These are phyloP conservation scores for Botrytis fabae DNA, from an alignment of 2,329 filamentous ascomycete genomes.

Conservation along the genomic window DNA sequence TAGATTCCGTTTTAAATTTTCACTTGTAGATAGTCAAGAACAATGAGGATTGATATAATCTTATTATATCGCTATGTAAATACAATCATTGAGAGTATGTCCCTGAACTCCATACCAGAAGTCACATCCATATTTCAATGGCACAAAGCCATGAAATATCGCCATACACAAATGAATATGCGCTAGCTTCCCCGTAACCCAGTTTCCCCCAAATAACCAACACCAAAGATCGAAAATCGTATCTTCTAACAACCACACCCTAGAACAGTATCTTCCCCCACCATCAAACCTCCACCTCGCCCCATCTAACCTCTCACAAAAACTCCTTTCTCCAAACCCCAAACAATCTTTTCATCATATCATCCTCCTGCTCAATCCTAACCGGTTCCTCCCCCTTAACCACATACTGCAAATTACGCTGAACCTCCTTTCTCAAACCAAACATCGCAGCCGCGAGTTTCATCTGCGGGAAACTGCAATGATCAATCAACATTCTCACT, in stretches of 20 bases:
- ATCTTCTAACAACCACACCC: not conserved
- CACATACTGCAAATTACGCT: not conserved
- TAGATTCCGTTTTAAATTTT: not conserved
- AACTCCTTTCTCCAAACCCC: not conserved
- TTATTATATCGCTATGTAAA: not conserved
- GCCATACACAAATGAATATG: not conserved
- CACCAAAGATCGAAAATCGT: not conserved
- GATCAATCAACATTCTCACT: not conserved
- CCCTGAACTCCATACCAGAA: not conserved
- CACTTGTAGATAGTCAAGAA: not conserved
- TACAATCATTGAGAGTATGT: not conserved
- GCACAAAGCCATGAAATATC: not conserved
- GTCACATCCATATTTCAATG: not conserved
- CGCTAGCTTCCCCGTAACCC: not conserved
- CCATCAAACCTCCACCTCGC: not conserved
- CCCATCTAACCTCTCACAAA: not conserved
- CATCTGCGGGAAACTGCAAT: not conserved
- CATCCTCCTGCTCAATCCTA: not conserved
- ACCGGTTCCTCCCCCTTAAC: not conserved
- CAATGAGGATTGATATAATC: not conserved
- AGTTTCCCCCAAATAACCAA: accelerated
- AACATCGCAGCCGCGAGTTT: not conserved
- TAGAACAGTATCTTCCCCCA: not conserved
- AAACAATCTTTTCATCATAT: not conserved
- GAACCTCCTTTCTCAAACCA: not conserved